Percentiles rank a stretch among this genome's conserved stretches.
These are phyloP conservation scores for Angophora floribunda DNA, from an alignment of 345 rosid species.

Conservation along the genomic window DNA sequence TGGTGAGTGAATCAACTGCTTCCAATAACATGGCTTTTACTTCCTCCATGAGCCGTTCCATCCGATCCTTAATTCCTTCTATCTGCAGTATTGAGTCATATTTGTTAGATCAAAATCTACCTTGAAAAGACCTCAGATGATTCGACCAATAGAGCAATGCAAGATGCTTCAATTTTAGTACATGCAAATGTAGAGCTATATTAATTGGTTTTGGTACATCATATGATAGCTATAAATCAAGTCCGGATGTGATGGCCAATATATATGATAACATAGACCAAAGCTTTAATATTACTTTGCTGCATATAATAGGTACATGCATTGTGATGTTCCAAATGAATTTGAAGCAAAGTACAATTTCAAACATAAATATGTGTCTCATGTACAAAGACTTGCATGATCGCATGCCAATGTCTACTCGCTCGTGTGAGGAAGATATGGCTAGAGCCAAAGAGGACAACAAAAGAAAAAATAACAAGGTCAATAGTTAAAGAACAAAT, in stretches of 20 bases:
- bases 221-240: not conserved
- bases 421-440: not conserved
- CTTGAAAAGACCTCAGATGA: not conserved
- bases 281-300: not conserved
- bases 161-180: not conserved
- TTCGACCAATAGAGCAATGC: not conserved
- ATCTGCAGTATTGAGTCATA: not conserved
- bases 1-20: slow-evolving; percentile 1
- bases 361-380: not conserved
- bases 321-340: not conserved
- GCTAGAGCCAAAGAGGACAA: not conserved
- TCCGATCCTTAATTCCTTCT: not conserved
- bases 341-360: not conserved
- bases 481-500: too few species aligned
- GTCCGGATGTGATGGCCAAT: not conserved
- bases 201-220: not conserved
- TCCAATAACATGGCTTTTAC: slow-evolving; percentile 12
- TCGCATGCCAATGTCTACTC: not conserved
- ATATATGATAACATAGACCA: not conserved
- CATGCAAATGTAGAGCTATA: not conserved
- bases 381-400: not conserved
- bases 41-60: slow-evolving; percentile 6
- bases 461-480: not conserved
- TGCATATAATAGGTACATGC: not conserved
- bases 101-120: not conserved